A percentile compares a stretch with the other conserved stretches of the same genome.
These are phyloP conservation scores for Oryza rufipogon DNA, from an alignment of 176 grass and related monocot genomes.

Conservation along the genomic window DNA sequence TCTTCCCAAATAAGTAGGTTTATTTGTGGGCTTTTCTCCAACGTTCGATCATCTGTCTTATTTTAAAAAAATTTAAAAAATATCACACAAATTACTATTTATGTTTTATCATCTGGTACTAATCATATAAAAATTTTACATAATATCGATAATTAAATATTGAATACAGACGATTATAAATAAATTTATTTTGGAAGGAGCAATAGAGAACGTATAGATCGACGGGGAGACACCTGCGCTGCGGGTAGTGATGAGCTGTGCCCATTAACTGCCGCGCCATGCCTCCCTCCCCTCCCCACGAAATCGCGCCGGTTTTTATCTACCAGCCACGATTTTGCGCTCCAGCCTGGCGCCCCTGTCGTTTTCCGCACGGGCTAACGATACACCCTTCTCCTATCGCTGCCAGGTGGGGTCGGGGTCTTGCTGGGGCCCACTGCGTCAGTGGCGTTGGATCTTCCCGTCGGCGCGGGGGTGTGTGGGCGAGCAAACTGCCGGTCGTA, in stretches of 20 bases:
- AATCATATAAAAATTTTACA: no score
- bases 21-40: no score
- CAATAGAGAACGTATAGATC: background rate
- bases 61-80: no score
- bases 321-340: constrained; percentile 52
- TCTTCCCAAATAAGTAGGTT: no score
- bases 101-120: no score
- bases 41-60: no score
- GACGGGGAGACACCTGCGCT: constrained; percentile 39
- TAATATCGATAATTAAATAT: no score
- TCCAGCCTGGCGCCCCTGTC: constrained; percentile 55
- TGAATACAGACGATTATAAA: no score
- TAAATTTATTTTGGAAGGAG: no score
- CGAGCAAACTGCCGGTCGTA: constrained; percentile 47
- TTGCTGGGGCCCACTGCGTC: fast-evolving
- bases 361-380: background rate
- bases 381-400: fast-evolving
- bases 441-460: fast-evolving
- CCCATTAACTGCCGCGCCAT: constrained; percentile 43
- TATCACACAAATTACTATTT: no score
- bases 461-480: background rate
- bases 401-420: background rate
- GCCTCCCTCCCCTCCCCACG: constrained; percentile 34
- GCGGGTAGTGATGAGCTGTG: constrained; percentile 39
- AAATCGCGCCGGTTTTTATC: constrained; percentile 59